Conservation (phyloP, 495 filamentous ascomycete species). For the Aspergillus panamensis region DNA sequence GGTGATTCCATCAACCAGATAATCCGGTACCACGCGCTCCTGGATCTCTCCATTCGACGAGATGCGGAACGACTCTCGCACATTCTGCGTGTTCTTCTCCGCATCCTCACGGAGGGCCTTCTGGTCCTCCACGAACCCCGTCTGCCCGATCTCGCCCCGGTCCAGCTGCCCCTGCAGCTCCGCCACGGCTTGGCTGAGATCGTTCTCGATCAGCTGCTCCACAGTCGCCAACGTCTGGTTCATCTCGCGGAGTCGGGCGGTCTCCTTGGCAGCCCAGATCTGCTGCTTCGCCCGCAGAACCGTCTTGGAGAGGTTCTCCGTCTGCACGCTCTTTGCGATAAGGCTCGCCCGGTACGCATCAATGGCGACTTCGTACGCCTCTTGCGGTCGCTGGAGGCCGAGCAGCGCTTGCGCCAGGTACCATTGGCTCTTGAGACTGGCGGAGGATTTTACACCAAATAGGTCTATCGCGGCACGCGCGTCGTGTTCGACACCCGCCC, state of each 20-base stretch:
- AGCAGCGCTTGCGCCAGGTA: conserved; percentile 83
- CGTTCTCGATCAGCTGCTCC: conserved; percentile 49
- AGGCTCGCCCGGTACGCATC: conserved; percentile 72
- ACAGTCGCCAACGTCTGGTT: conserved; percentile 44
- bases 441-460: conserved; percentile 46
- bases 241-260: conserved; percentile 45
- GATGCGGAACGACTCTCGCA: conserved; percentile 42
- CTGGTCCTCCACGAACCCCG: conserved; percentile 42
- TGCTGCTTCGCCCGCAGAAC: conserved; percentile 79
- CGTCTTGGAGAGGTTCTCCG: conserved; percentile 59
- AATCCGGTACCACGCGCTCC: conserved; percentile 76
- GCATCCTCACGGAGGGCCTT: conserved; percentile 45
- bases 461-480: conserved; percentile 71
- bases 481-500: conserved; percentile 76
- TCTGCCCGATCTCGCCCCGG: conserved; percentile 44
- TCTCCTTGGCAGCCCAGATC: conserved; percentile 46
- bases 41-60: conserved; percentile 58
- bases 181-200: conserved; percentile 55
- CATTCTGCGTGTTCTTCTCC: conserved; percentile 48
- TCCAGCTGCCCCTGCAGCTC: conserved; percentile 42
- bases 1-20: conserved; percentile 83
- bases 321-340: conserved; percentile 52
- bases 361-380: conserved; percentile 67
- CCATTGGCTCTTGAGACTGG: conserved; percentile 72
- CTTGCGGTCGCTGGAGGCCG: conserved; percentile 65